Evolutionary conservation across 371 early-diverging fungal species (phyloP).

Genomic region (Circinella umbellata): DNA sequence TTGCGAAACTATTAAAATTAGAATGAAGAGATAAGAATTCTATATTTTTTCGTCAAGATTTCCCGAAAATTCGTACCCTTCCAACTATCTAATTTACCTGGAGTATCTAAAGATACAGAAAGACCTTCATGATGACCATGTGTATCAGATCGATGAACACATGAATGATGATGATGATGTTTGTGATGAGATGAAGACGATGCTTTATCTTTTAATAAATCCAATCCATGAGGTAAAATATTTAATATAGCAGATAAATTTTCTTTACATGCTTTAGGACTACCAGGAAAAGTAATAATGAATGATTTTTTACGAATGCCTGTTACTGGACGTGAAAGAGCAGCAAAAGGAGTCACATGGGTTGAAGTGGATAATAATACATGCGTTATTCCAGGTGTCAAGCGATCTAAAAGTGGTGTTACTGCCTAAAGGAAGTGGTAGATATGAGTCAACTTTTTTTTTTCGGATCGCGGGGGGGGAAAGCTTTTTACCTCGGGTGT

Average conservation of each 20-base stretch:
- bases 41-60: too few relatives aligned
- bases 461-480: too few relatives aligned
- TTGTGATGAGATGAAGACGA: not conserved
- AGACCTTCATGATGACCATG: slow-evolving; percentile 18
- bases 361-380: slow-evolving; percentile 76
- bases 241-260: slow-evolving; percentile 73
- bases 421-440: slow-evolving; percentile 55
- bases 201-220: slow-evolving; percentile 45
- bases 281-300: slow-evolving; percentile 88
- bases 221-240: slow-evolving; percentile 84
- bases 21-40: too few relatives aligned
- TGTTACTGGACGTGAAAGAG: slow-evolving; percentile 83
- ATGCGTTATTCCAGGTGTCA: slow-evolving; percentile 78
- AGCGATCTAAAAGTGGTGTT: slow-evolving; percentile 67
- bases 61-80: too few relatives aligned
- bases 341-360: slow-evolving; percentile 85
- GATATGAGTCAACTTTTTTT: too few relatives aligned
- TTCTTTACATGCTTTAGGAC: slow-evolving; percentile 84
- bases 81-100: slow-evolving; percentile 44
- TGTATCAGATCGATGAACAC: slow-evolving; percentile 35
- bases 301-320: slow-evolving; percentile 76
- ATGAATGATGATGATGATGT: slow-evolving; percentile 43
- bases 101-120: slow-evolving; percentile 34
- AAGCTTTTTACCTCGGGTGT: slow-evolving; percentile 77
- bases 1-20: slow-evolving; percentile 55